Evolutionary conservation across 1,139 yeast species (phyloP).

Genomic region (Saccharomyces hybrid): DNA sequence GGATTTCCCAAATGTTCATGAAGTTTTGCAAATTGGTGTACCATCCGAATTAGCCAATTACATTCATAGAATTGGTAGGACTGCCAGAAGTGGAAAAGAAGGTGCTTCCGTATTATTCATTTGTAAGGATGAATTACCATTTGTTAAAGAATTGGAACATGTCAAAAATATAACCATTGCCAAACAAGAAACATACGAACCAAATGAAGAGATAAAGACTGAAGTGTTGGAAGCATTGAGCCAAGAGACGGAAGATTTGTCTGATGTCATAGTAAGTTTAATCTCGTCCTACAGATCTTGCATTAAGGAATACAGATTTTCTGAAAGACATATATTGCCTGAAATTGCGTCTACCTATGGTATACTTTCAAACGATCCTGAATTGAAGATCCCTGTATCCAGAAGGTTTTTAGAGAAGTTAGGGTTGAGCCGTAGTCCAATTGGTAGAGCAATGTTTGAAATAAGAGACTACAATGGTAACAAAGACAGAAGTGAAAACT

Average conservation of each 20-base stretch:
- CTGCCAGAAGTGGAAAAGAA: slow-evolving; percentile 83
- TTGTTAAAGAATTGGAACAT: slow-evolving; percentile 37
- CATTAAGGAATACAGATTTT: slow-evolving; percentile 20
- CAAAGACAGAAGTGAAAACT: not conserved
- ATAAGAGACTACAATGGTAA: not conserved
- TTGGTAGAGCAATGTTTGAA: slow-evolving; percentile 17
- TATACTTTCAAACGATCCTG: slow-evolving; percentile 18
- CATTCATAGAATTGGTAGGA: slow-evolving; percentile 91
- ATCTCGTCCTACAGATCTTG: slow-evolving; percentile 25
- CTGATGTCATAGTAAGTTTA: slow-evolving; percentile 21
- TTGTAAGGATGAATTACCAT: slow-evolving; percentile 43
- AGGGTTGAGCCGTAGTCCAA: slow-evolving; percentile 17
- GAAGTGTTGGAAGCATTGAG: slow-evolving; percentile 27
- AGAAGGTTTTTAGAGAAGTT: slow-evolving; percentile 14
- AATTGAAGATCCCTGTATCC: slow-evolving; percentile 16
- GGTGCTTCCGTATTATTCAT: slow-evolving; percentile 59
- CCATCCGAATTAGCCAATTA: slow-evolving; percentile 70
- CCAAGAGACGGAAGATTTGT: slow-evolving; percentile 20
- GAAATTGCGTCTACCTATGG: slow-evolving; percentile 26
- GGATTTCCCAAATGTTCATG: slow-evolving; percentile 80
- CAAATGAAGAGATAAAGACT: slow-evolving; percentile 19
- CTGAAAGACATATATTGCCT: slow-evolving; percentile 13
- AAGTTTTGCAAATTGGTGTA: slow-evolving; percentile 74
- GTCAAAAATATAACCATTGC: slow-evolving; percentile 46
- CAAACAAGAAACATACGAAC: slow-evolving; percentile 33